Conservation (phyloP, 441 rosid species). For the Mallotus repandus region DNA sequence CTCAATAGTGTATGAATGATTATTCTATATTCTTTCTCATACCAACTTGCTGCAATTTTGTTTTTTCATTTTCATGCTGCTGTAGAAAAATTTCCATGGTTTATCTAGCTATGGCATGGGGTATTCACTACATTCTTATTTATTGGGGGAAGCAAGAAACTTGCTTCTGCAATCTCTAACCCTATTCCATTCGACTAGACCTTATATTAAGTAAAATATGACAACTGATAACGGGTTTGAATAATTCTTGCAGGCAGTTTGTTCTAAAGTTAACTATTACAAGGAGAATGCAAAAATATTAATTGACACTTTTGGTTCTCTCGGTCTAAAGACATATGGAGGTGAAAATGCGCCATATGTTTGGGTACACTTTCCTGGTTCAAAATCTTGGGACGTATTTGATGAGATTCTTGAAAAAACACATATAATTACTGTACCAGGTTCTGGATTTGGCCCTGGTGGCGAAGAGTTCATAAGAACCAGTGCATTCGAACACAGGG, state of each 20-base stretch:
- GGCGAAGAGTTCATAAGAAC: slow-evolving; percentile 64
- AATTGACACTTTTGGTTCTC: slow-evolving; percentile 37
- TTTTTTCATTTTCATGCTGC: background rate
- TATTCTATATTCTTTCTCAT: background rate
- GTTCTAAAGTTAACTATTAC: slow-evolving; percentile 40
- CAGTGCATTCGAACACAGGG: slow-evolving; percentile 55
- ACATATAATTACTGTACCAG: slow-evolving; percentile 61
- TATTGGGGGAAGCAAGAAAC: background rate
- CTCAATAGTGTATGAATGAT: background rate
- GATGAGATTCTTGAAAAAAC: slow-evolving; percentile 57
- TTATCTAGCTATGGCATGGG: background rate
- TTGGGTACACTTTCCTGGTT: slow-evolving; percentile 62
- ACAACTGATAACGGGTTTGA: too few species aligned
- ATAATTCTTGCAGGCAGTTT: slow-evolving; percentile 36
- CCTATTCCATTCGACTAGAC: background rate
- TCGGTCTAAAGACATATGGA: slow-evolving; percentile 49
- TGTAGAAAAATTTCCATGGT: background rate
- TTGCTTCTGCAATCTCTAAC: too few species aligned
- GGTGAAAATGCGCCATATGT: slow-evolving; percentile 67
- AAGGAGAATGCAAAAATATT: slow-evolving; percentile 56
- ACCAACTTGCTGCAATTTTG: background rate
- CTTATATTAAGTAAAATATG: background rate
- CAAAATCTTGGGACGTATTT: slow-evolving; percentile 69
- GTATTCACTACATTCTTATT: background rate
- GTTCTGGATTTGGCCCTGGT: slow-evolving; percentile 62